Conservation (phyloP, 2,329 filamentous ascomycete genomes). For the Aspergillus arachidicola region DNA sequence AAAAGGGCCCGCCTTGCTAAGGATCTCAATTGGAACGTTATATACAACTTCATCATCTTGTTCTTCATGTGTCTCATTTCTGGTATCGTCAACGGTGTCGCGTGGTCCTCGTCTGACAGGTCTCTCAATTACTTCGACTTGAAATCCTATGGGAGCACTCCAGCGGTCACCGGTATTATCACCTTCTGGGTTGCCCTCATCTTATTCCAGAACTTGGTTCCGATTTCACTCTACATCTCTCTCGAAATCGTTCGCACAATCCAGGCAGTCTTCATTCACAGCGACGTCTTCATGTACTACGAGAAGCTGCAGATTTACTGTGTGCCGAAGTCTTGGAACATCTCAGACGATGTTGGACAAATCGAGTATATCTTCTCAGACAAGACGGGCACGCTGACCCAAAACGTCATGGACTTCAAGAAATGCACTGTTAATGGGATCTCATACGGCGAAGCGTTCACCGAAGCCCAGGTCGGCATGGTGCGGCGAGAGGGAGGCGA, state of each 20-base stretch:
- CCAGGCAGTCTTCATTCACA: conserved; percentile 97
- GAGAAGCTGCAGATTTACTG: conserved; percentile 91
- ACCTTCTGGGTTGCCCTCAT: conserved; percentile 96
- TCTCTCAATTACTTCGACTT: conserved; percentile 84
- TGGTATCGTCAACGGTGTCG: conserved; percentile 80
- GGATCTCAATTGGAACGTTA: conserved; percentile 94
- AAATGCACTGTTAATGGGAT: conserved; percentile 97
- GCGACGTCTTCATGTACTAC: conserved; percentile 95
- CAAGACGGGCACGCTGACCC: conserved; percentile 86
- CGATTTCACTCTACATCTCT: conserved; percentile 96
- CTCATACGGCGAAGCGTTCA: conserved; percentile 95
- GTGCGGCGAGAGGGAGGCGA: conserved; percentile 87
- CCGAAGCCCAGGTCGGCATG: conserved; percentile 95
- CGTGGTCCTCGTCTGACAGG: conserved; percentile 74
- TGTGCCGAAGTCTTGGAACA: conserved; percentile 98
- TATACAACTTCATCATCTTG: conserved; percentile 92
- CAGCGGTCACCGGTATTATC: conserved; percentile 84
- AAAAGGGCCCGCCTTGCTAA: conserved; percentile 90
- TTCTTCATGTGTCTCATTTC: conserved; percentile 86
- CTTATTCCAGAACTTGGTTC: conserved; percentile 97
- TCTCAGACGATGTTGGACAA: conserved; percentile 95
- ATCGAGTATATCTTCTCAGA: conserved; percentile 99
- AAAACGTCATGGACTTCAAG: conserved; percentile 99
- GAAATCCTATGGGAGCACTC: conserved; percentile 74
- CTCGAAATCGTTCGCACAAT: conserved; percentile 91